Percentiles rank a stretch among this genome's conserved stretches.
Evolutionary conservation across 75 land plant species (phyloP).

Genomic region (Cunninghamia lanceolata): DNA sequence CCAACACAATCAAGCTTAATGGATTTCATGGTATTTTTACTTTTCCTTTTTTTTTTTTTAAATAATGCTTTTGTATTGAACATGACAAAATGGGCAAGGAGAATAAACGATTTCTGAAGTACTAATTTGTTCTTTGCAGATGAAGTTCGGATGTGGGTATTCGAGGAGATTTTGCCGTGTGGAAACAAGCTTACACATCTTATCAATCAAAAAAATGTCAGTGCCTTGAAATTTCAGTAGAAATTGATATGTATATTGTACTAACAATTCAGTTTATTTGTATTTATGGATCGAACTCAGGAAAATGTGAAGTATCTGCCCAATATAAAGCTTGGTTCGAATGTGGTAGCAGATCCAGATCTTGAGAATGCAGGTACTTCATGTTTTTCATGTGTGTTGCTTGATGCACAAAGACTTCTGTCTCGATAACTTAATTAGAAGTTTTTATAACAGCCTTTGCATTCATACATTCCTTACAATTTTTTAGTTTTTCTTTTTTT

Average conservation of each 20-base stretch:
- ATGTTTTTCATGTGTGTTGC: not conserved
- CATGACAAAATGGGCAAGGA: not conserved
- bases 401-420: not conserved
- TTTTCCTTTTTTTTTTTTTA: not conserved
- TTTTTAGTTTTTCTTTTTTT: no score
- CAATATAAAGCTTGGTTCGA: conserved; percentile 75
- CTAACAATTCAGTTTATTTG: not conserved
- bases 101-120: not conserved
- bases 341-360: conserved; percentile 82
- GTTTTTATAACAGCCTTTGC: no score
- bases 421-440: no score
- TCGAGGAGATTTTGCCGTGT: conserved; percentile 71
- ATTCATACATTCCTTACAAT: no score
- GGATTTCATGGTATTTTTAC: conserved; percentile 61
- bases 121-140: conserved; percentile 29
- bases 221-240: not conserved
- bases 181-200: conserved; percentile 77
- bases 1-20: conserved; percentile 49
- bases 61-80: not conserved
- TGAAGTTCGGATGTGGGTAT: conserved; percentile 95
- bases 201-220: conserved; percentile 72
- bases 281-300: conserved; percentile 26
- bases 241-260: not conserved
- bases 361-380: conserved; percentile 74
- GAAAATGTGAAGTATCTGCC: conserved; percentile 96